A percentile compares a stretch with the other conserved stretches of the same genome.
Conservation (phyloP, 2,329 filamentous ascomycete genomes). For the Aspergillus niger region DNA sequence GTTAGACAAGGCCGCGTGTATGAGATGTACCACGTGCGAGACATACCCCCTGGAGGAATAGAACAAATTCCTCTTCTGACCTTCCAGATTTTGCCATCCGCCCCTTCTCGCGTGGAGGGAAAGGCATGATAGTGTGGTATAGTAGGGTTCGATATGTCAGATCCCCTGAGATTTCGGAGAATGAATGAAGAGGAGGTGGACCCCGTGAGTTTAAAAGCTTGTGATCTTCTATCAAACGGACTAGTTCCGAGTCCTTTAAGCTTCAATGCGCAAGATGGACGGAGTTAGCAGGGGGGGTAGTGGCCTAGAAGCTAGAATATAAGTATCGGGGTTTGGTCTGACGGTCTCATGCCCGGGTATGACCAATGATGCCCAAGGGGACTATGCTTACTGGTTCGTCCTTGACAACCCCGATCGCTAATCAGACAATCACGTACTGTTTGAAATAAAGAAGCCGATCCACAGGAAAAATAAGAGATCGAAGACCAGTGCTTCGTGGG, state of each 20-base stretch:
- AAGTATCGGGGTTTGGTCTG: background rate
- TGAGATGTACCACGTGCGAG: background rate
- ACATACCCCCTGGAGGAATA: slow-evolving; percentile 47
- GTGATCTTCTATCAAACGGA: background rate
- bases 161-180: background rate
- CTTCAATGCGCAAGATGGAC: background rate
- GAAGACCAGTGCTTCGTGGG: slow-evolving; percentile 1
- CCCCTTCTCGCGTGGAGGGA: slow-evolving; percentile 35
- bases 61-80: slow-evolving; percentile 47
- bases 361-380: background rate
- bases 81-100: slow-evolving; percentile 33
- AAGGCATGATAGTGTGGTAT: slow-evolving; percentile 31
- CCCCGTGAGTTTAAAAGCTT: background rate
- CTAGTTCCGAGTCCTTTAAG: background rate
- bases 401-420: background rate
- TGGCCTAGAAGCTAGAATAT: background rate
- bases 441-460: background rate
- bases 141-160: background rate
- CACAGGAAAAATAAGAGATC: background rate
- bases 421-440: background rate
- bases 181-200: background rate
- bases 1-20: slow-evolving; percentile 15
- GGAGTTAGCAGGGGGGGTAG: background rate
- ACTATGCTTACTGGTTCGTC: background rate
- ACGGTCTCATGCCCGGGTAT: background rate